Percentiles rank a stretch among this genome's conserved stretches.
These are phyloP conservation scores for Craterostigma plantagineum DNA, from an alignment of 257 asterid genomes.

Conservation along the genomic window DNA sequence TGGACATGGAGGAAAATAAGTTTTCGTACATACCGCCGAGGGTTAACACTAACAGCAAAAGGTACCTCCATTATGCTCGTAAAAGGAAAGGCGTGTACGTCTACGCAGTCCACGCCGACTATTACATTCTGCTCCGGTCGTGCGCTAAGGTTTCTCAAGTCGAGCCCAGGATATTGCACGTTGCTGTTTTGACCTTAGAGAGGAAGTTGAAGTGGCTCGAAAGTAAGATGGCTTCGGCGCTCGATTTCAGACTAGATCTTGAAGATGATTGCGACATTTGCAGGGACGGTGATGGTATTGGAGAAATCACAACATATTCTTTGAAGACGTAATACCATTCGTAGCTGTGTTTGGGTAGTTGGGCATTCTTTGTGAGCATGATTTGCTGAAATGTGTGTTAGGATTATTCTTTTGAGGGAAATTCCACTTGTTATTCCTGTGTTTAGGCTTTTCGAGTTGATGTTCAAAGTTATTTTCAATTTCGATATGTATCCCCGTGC, in stretches of 20 bases:
- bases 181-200: constrained; percentile 52
- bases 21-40: constrained; percentile 55
- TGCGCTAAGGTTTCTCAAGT: constrained; percentile 64
- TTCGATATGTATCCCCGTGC: no score
- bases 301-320: no score
- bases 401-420: no score
- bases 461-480: no score
- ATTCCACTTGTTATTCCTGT: no score
- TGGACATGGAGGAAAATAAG: constrained; percentile 47
- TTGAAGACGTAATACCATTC: no score
- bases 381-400: no score
- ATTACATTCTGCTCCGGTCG: constrained; percentile 47
- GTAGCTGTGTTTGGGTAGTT: no score
- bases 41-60: constrained; percentile 15
- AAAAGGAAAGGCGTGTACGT: constrained; percentile 26
- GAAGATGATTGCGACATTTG: neutral
- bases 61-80: constrained; percentile 32
- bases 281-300: no score
- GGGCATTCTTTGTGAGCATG: no score
- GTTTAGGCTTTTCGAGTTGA: no score
- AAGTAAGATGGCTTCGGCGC: constrained; percentile 22
- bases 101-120: constrained; percentile 75
- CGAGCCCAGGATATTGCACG: constrained; percentile 54
- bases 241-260: constrained; percentile 4
- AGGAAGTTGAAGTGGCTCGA: constrained; percentile 43